phyloP scores from a whole-genome alignment of 306 rosid genomes.

The Fragaria ananassa region DNA sequence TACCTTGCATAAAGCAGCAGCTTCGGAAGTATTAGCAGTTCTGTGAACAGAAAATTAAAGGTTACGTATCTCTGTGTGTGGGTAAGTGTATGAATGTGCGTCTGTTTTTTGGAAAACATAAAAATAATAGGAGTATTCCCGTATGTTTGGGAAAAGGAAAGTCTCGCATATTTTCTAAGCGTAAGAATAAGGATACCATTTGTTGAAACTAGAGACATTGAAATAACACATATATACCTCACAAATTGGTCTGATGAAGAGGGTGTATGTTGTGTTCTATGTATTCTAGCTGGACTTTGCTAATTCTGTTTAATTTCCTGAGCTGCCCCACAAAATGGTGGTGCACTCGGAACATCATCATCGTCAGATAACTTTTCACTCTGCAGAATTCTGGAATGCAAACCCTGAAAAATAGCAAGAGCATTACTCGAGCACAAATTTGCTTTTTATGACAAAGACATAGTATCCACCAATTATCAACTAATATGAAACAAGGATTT shows the following conservation, averaged over 20 bases:
- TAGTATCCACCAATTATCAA: background rate
- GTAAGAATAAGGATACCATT: background rate
- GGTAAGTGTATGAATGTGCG: background rate
- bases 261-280: conserved; percentile 25
- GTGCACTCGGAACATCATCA: conserved; percentile 86
- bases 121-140: background rate
- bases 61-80: background rate
- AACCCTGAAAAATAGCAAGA: conserved; percentile 36
- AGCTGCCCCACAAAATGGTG: conserved; percentile 60
- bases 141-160: background rate
- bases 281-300: conserved; percentile 35
- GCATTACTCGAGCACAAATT: background rate
- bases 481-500: background rate
- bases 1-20: conserved; percentile 82
- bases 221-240: conserved; percentile 43
- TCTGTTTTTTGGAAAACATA: background rate
- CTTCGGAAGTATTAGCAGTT: conserved; percentile 57
- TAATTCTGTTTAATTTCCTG: conserved; percentile 60
- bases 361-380: conserved; percentile 60
- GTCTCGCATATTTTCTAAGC: background rate
- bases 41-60: conserved; percentile 38
- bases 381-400: conserved; percentile 34
- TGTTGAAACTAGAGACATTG: conserved; percentile 7
- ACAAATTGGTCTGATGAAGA: conserved; percentile 46
- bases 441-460: background rate